phyloP scores from a whole-genome alignment of 1,284 basidiomycete genomes.

The Cystobasidium pallidum region DNA sequence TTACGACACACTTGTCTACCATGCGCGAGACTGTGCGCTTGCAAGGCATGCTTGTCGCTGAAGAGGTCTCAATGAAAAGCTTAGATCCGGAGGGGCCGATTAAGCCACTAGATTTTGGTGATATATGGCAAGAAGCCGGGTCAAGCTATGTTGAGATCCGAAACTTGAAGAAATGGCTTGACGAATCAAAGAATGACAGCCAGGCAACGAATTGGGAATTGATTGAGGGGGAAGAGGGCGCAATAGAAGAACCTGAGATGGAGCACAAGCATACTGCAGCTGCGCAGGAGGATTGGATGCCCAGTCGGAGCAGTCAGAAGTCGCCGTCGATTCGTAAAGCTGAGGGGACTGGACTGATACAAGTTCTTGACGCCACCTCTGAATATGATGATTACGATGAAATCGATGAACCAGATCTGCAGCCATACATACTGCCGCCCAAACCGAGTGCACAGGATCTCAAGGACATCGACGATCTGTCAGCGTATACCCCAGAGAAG shows the following conservation, averaged over 20 bases:
- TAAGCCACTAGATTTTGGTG: conserved; percentile 73
- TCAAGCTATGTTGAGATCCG: conserved; percentile 61
- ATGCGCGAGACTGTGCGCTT: conserved; percentile 74
- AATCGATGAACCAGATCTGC: conserved; percentile 47
- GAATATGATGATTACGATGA: conserved; percentile 41
- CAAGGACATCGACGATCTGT: conserved; percentile 43
- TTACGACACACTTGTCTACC: conserved; percentile 77
- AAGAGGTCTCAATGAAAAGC: conserved; percentile 61
- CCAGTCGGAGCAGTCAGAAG: neutral
- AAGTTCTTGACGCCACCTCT: conserved; percentile 14
- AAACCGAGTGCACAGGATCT: conserved; percentile 31
- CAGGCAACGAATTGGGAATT: conserved; percentile 59
- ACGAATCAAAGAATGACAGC: conserved; percentile 64
- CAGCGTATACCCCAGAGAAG: conserved; percentile 38
- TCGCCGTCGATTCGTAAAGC: neutral
- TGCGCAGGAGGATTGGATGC: neutral
- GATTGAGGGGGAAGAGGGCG: conserved; percentile 62
- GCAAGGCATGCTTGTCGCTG: conserved; percentile 92
- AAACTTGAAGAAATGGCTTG: conserved; percentile 49
- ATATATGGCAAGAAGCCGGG: conserved; percentile 76
- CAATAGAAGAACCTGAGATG: conserved; percentile 46
- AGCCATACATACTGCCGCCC: conserved; percentile 45
- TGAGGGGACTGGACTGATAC: conserved; percentile 8
- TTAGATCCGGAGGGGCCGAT: conserved; percentile 56
- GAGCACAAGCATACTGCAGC: neutral